Evolutionary conservation across 768 basidiomycete species (phyloP).

Genomic region (Rhizopogon vinicolor): DNA sequence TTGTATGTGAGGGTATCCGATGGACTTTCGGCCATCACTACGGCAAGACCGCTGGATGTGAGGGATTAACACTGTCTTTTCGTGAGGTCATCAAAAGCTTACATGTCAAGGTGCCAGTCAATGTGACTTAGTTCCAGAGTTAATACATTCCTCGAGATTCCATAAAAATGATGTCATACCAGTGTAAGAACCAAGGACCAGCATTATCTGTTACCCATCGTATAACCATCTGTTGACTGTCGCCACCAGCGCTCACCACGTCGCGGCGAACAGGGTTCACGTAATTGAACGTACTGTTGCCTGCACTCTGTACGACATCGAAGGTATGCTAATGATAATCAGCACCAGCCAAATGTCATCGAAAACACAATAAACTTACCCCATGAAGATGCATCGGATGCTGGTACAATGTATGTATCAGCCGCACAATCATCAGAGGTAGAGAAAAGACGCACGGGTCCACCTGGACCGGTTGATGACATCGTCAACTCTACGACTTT

Average conservation of each 20-base stretch:
- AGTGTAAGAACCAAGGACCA: slow-evolving; percentile 33
- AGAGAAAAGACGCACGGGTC: background rate
- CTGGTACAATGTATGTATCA: slow-evolving; percentile 9
- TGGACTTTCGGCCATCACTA: no score
- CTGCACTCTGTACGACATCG: slow-evolving; percentile 39
- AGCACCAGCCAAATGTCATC: background rate
- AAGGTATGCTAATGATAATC: slow-evolving; percentile 33
- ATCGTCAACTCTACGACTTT: slow-evolving; percentile 20
- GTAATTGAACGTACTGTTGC: slow-evolving; percentile 34
- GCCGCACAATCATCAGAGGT: background rate
- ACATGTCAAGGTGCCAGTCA: slow-evolving; percentile 15
- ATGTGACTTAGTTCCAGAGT: slow-evolving; percentile 5
- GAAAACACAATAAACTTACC: slow-evolving; percentile 14
- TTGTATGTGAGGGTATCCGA: background rate
- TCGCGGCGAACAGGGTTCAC: slow-evolving; percentile 52
- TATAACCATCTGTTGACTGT: slow-evolving; percentile 29
- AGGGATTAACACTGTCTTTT: no score
- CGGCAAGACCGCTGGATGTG: no score
- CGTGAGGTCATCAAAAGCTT: background rate
- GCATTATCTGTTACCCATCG: slow-evolving; percentile 52
- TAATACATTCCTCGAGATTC: background rate
- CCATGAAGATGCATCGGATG: slow-evolving; percentile 45
- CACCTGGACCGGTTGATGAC: slow-evolving; percentile 6
- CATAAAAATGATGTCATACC: slow-evolving; percentile 1
- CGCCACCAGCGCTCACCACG: slow-evolving; percentile 28